A percentile compares a stretch with the other conserved stretches of the same genome.
phyloP scores from a whole-genome alignment of 352 stramenopile species.

The Peronospora destructor region DNA sequence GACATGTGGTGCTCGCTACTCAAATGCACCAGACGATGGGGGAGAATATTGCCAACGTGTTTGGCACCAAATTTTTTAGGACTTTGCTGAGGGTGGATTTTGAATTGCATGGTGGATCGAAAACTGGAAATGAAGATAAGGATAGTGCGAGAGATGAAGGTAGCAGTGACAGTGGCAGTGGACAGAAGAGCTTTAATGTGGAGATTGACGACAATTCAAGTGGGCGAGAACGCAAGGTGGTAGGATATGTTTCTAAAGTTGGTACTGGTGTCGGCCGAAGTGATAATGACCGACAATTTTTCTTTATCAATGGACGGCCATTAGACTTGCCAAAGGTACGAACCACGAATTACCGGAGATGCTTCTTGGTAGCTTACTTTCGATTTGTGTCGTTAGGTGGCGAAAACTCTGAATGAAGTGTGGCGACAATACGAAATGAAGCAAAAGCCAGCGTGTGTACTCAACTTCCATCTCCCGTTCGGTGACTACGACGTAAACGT shows the following conservation, averaged over 20 bases:
- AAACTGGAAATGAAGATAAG: conserved; percentile 11
- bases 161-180: conserved; percentile 18
- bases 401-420: conserved; percentile 80
- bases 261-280: conserved; percentile 60
- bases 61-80: conserved; percentile 89
- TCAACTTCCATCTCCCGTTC: conserved; percentile 87
- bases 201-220: conserved; percentile 20
- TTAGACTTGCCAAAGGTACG: conserved; percentile 88
- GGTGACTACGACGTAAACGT: conserved; percentile 95
- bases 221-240: conserved; percentile 32
- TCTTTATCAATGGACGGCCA: conserved; percentile 93
- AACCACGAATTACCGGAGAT: not conserved
- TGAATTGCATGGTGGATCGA: conserved; percentile 35
- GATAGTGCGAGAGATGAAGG: conserved; percentile 13
- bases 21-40: conserved; percentile 54
- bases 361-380: conserved; percentile 4
- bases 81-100: conserved; percentile 71
- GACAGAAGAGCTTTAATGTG: conserved; percentile 11
- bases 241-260: conserved; percentile 67
- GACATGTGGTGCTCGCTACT: conserved; percentile 58
- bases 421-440: conserved; percentile 89
- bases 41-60: conserved; percentile 87
- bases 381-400: conserved; percentile 35
- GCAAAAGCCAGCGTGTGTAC: conserved; percentile 90
- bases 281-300: conserved; percentile 91